Conservation (phyloP, 2,329 filamentous ascomycete species). For the Tolypocladium album region DNA sequence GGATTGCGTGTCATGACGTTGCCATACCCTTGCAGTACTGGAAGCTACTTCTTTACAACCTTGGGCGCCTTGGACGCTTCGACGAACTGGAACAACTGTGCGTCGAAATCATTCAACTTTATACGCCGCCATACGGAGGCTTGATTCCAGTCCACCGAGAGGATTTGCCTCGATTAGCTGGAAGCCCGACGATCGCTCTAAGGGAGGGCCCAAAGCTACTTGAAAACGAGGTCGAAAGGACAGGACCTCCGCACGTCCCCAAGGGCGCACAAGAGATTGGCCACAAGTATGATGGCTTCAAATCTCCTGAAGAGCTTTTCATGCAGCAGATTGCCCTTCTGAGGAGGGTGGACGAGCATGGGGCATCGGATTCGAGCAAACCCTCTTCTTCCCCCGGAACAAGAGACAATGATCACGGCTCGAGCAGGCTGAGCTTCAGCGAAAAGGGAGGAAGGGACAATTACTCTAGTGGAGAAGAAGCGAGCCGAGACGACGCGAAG, state of each 20-base stretch:
- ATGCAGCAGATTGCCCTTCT: neutral
- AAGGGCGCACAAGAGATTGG: neutral
- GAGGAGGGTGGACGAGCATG: neutral
- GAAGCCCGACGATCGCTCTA: neutral
- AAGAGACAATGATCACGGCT: neutral
- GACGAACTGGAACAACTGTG: conserved; percentile 33
- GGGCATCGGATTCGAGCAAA: neutral
- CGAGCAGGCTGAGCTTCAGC: neutral
- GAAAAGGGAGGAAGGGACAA: neutral
- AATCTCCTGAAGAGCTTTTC: neutral
- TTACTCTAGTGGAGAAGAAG: neutral
- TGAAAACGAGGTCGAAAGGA: neutral
- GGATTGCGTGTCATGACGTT: conserved; percentile 18
- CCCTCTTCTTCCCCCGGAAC: too few species aligned
- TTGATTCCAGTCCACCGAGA: conserved; percentile 31
- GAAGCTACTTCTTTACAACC: conserved; percentile 30
- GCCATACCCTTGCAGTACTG: conserved; percentile 27
- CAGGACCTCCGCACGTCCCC: neutral
- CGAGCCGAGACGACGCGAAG: conserved; percentile 1
- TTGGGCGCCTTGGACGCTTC: conserved; percentile 32
- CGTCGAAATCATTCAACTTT: conserved; percentile 30
- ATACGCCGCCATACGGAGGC: conserved; percentile 16
- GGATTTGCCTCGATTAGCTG: conserved; percentile 24
- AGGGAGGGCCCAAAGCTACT: neutral
- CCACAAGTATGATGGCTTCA: neutral